These are phyloP conservation scores for Annulohypoxylon bovei DNA, from an alignment of 495 filamentous ascomycete species.

Conservation along the genomic window DNA sequence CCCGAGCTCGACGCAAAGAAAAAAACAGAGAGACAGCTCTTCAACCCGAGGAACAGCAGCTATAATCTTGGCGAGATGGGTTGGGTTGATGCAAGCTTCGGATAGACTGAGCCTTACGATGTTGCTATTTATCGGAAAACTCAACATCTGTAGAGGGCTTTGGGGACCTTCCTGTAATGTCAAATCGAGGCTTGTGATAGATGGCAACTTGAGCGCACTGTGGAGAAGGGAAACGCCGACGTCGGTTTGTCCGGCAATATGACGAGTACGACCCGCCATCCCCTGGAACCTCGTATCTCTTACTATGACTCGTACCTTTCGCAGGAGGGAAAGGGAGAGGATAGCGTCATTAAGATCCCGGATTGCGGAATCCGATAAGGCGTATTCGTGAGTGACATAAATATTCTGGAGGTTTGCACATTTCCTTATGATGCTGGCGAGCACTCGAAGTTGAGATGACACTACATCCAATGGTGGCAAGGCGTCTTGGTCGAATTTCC, in stretches of 20 bases:
- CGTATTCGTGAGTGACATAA: background rate
- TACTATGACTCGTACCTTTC: background rate
- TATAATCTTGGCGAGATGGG: background rate
- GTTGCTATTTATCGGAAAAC: background rate
- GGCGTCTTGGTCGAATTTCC: background rate
- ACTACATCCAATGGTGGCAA: background rate
- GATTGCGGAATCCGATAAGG: background rate
- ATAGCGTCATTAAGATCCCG: background rate
- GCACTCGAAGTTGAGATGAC: background rate
- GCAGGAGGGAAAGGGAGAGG: background rate
- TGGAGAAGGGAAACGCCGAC: background rate
- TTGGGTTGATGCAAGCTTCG: background rate
- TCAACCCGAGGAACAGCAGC: background rate
- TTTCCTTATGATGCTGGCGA: background rate
- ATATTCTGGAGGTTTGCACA: background rate
- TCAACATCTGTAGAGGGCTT: background rate
- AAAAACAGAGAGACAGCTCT: background rate
- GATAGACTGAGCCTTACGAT: background rate
- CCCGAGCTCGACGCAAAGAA: background rate
- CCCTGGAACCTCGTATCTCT: background rate
- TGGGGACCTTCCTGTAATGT: constrained; percentile 2
- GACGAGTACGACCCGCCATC: background rate
- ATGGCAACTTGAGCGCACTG: background rate
- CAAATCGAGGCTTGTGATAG: background rate
- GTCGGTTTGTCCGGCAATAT: background rate